A percentile compares a stretch with the other conserved stretches of the same genome.
phyloP scores from a whole-genome alignment of 2,329 filamentous ascomycete species.

The Colletotrichum noveboracense region DNA sequence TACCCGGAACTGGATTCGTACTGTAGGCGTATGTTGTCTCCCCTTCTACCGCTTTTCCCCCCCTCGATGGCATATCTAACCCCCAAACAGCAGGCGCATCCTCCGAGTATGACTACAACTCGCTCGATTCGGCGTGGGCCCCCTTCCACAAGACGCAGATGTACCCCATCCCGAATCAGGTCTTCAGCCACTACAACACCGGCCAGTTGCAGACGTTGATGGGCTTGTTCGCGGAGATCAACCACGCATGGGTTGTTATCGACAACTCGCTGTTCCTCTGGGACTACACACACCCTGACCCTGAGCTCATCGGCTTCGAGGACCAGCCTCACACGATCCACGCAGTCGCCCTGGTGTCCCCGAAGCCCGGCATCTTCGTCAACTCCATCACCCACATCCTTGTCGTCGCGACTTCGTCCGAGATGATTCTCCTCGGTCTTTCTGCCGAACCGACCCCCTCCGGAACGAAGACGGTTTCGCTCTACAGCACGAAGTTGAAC shows the following conservation, averaged over 20 bases:
- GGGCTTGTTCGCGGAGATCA: conserved; percentile 93
- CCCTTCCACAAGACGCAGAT: conserved; percentile 88
- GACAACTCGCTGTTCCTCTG: conserved; percentile 96
- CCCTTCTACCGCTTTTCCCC: rapidly evolving
- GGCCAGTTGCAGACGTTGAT: conserved; percentile 89
- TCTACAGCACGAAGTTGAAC: conserved; percentile 90
- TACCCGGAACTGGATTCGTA: conserved; percentile 92
- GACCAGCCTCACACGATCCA: conserved; percentile 89
- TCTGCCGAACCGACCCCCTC: conserved; percentile 68
- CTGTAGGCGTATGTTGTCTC: conserved; percentile 73
- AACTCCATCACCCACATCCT: conserved; percentile 85
- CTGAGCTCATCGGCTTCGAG: conserved; percentile 90
- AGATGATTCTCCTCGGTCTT: conserved; percentile 90
- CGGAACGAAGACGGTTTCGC: conserved; percentile 73
- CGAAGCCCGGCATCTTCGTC: conserved; percentile 87
- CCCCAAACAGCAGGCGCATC: conserved; percentile 79
- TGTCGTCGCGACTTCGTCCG: conserved; percentile 83
- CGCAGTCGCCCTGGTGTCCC: conserved; percentile 85
- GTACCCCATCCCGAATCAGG: conserved; percentile 88
- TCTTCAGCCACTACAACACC: conserved; percentile 91
- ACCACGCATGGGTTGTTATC: conserved; percentile 94
- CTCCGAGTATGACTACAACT: conserved; percentile 86
- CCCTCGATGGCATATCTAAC: conserved; percentile 26
- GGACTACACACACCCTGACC: conserved; percentile 95
- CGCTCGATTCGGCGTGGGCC: conserved; percentile 73